Conservation (phyloP, 106 monocot species). For the Platanthera zijinensis region DNA sequence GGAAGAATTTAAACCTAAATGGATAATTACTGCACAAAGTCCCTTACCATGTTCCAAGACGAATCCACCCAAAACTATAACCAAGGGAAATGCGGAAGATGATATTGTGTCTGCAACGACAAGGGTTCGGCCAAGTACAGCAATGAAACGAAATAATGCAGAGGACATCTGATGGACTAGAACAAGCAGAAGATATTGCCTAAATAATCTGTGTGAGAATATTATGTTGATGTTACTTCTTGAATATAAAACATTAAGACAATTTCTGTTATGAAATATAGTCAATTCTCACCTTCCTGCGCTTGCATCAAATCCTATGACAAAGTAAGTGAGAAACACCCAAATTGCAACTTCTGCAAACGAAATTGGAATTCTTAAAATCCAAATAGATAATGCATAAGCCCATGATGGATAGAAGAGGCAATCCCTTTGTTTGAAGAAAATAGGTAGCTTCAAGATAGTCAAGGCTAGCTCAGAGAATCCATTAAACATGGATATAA, state of each 20-base stretch:
- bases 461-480: conserved; percentile 7
- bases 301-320: conserved; percentile 14
- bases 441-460: conserved; percentile 10
- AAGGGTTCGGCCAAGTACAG: conserved; percentile 22
- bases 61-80: conserved; percentile 28
- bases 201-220: conserved; percentile 16
- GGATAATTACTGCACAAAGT: not conserved
- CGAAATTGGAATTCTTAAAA: conserved; percentile 14
- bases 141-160: conserved; percentile 33
- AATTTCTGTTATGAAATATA: not conserved
- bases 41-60: conserved; percentile 3
- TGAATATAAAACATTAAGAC: not conserved
- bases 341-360: conserved; percentile 9
- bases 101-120: conserved; percentile 29
- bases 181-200: conserved; percentile 35
- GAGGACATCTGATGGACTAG: conserved; percentile 40
- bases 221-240: not conserved
- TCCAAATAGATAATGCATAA: conserved; percentile 8
- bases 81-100: conserved; percentile 13
- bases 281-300: conserved; percentile 10
- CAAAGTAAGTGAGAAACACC: conserved; percentile 13
- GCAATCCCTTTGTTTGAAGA: conserved; percentile 22
- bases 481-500: conserved; percentile 9
- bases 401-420: conserved; percentile 22
- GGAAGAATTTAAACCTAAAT: not conserved